Evolutionary conservation across 495 filamentous ascomycete genomes (phyloP).

Genomic region (Margaritispora aquatica): DNA sequence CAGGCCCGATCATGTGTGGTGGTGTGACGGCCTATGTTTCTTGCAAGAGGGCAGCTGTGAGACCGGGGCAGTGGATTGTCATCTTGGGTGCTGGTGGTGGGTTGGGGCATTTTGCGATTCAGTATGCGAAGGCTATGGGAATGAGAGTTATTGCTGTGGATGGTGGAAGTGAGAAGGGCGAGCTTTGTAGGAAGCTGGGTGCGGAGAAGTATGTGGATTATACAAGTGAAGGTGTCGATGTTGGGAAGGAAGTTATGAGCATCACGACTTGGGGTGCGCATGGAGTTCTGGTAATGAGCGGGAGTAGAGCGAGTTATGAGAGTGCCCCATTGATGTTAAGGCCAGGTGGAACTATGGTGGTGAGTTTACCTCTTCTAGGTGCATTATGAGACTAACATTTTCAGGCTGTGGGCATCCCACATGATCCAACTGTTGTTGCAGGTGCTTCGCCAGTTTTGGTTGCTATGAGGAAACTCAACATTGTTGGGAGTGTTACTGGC

Average conservation of each 20-base stretch:
- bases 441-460: not conserved
- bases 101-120: slow-evolving; percentile 56
- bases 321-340: not conserved
- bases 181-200: not conserved
- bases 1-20: slow-evolving; percentile 60
- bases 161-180: not conserved
- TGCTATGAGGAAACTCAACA: not conserved
- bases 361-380: not conserved
- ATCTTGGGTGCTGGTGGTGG: slow-evolving; percentile 55
- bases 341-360: not conserved
- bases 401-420: not conserved
- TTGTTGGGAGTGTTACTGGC: not conserved
- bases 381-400: not conserved
- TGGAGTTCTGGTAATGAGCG: not conserved
- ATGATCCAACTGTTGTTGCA: not conserved
- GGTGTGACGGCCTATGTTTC: slow-evolving; percentile 54
- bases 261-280: not conserved
- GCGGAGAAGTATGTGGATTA: not conserved
- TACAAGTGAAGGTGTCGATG: not conserved
- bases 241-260: not conserved
- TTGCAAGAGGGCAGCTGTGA: slow-evolving; percentile 46
- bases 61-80: slow-evolving; percentile 52
- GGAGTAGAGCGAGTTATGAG: not conserved
- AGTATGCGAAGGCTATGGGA: slow-evolving; percentile 58
- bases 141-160: slow-evolving; percentile 53